Evolutionary conservation across 2,329 filamentous ascomycete species (phyloP), one percentile per base, ranked within the genome.

Genomic region (Cytospora piceicola): DNA sequence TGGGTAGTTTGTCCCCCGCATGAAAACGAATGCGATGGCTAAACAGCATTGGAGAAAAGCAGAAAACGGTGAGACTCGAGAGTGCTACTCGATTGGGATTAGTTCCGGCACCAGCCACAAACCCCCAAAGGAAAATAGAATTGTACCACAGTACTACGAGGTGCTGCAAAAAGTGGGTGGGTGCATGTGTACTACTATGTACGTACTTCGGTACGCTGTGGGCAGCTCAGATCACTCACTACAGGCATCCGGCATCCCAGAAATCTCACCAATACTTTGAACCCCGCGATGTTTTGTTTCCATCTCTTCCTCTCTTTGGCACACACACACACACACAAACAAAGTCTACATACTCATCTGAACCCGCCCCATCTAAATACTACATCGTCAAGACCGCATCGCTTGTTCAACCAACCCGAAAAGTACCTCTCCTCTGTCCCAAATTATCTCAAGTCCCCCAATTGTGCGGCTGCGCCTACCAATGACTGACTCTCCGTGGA

Each of bases 321-420:
- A 24, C 46, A 24, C 46, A 49, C 46, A 22, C 27, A 29, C 27
- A 29, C 27, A 29, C 27, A 29, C 27, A 29, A n/a, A n/a, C 27
- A 29, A 3, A n/a, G 11, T 49, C n/a, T 49, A 49, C 46, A 22
- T 34, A 46, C 42, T 46, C 46, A 24, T 49, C 46, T 24, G 46
- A 49, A 49, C 42, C 42, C 42, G n/a, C 42, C 42, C 42, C 46
- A 49, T 49, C 71, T 69, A n/a, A n/a, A n/a, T n/a, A 68, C 70
- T 69, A 64, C 22, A 22, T 6, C 42, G n/a, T 46, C 42, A n/a
- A 46, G 20, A 62, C 15, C 11, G 14, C 29, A 24, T 57, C 53
- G 39, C 34, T 46, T 29, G 12, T 12, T 30, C 4, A n/a, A 42
- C 54, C 22, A 27, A 54, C 42, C 32, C 55, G 46, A 36, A 42